phyloP scores from a whole-genome alignment of 2,329 filamentous ascomycete species.

The Dothideomycetes sp. region DNA sequence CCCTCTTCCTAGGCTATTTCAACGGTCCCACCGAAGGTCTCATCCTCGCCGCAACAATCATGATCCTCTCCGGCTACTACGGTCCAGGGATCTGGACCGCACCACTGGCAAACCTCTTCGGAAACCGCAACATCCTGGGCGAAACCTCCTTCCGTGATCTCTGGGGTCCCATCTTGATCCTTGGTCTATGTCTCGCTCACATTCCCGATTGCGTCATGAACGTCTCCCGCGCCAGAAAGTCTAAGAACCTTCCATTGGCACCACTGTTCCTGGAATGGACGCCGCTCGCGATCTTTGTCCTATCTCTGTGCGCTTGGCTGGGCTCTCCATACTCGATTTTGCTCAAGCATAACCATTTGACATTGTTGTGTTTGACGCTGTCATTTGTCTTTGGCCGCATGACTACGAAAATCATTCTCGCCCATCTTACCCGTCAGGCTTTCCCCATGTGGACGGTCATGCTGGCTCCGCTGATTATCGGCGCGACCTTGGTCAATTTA shows the following conservation, averaged over 20 bases:
- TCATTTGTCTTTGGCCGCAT: slow-evolving; percentile 96
- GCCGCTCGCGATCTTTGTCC: slow-evolving; percentile 74
- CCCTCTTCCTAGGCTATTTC: slow-evolving; percentile 88
- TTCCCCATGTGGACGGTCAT: slow-evolving; percentile 97
- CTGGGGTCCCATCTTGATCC: slow-evolving; percentile 59
- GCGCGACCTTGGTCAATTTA: slow-evolving; percentile 73
- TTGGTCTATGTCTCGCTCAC: slow-evolving; percentile 48
- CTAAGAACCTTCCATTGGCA: slow-evolving; percentile 61
- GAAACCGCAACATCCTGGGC: slow-evolving; percentile 54
- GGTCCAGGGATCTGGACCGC: slow-evolving; percentile 81
- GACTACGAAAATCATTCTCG: slow-evolving; percentile 98
- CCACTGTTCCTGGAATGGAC: slow-evolving; percentile 92
- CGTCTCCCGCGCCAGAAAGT: slow-evolving; percentile 66
- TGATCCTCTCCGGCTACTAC: slow-evolving; percentile 78
- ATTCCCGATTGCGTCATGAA: slow-evolving; percentile 85
- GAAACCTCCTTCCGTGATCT: slow-evolving; percentile 72
- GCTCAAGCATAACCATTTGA: slow-evolving; percentile 73
- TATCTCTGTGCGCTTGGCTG: slow-evolving; percentile 71
- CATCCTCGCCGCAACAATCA: slow-evolving; percentile 76
- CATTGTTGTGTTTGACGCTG: slow-evolving; percentile 86
- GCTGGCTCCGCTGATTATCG: slow-evolving; percentile 75
- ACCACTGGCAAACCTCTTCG: slow-evolving; percentile 61
- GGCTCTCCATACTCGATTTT: slow-evolving; percentile 81
- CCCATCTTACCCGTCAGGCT: slow-evolving; percentile 83
- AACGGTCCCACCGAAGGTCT: slow-evolving; percentile 96